Base-by-base conservation (phyloP, 2,329 filamentous ascomycete species). In the Fusarium sp. region DNA sequence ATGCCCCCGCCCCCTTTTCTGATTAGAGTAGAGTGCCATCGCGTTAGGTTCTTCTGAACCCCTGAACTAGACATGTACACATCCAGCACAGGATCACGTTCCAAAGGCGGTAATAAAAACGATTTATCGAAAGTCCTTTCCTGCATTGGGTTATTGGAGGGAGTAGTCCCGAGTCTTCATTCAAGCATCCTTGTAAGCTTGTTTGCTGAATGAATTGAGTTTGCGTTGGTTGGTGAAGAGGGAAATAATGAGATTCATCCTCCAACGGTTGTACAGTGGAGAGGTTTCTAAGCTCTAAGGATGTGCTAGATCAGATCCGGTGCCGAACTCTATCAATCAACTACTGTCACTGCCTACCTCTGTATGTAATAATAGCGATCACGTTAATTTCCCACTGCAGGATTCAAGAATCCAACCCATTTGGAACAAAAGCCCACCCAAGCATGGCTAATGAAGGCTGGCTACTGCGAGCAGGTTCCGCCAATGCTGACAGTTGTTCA, bases 401-500 rank as follows among this genome's bases (percentile, higher is more conserved):
- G 35, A 51, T 57, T 38, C 45, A 47, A n/a, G 36, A 31, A 35
- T 60, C 18, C n/a, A 54, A 41, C 33, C 31, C 26, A 51, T 35
- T 22, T 39, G 33, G 33, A 54, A 33, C 13, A 28, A 31, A 24
- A 42, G 28, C 24, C 51, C 50, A 53, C 44, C 50, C 39, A 18
- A 38, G 36, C 28, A 45, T 31, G n/a, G 44, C 50, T 53, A 53
- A 38, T 53, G 33, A 41, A 67, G 39, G n/a, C 41, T 45, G 38
- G 31, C 5, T 33, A 18, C 22, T 39, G 39, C 41, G 42, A 48
- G 61, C 33, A 45, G 59, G 44, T 60, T 67, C 63, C 51, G 70
- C 71, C 71, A 73, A 73, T 68, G 70, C 71, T 73, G 70, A 73
- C 70, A 68, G 66, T 71, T 64, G 71, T 71, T 73, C 61, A 64